These are phyloP conservation scores for Camelina hispida DNA, from an alignment of 345 rosid genomes.

Conservation along the genomic window DNA sequence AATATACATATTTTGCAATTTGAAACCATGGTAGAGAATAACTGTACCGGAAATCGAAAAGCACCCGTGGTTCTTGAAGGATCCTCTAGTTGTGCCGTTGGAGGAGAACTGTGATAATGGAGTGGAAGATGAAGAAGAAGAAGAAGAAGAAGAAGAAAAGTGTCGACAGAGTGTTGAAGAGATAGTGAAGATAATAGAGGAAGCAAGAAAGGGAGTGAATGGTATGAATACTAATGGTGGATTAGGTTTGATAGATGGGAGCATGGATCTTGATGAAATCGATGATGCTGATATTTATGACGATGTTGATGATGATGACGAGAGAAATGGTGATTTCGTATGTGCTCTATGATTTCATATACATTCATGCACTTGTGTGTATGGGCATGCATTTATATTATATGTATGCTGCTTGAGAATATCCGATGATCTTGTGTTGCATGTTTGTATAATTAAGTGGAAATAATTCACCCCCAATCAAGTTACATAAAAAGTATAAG, in stretches of 20 bases:
- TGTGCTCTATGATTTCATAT: slow-evolving; percentile 60
- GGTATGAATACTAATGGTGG: slow-evolving; percentile 49
- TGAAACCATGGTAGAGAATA: slow-evolving; percentile 56
- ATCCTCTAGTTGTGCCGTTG: slow-evolving; percentile 46
- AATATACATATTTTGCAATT: not conserved
- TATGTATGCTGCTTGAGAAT: slow-evolving; percentile 10
- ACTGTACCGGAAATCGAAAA: slow-evolving; percentile 65
- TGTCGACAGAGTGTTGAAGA: slow-evolving; percentile 70
- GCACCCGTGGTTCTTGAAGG: slow-evolving; percentile 73
- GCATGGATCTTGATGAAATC: slow-evolving; percentile 74
- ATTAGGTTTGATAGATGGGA: slow-evolving; percentile 56
- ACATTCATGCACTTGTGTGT: slow-evolving; percentile 5
- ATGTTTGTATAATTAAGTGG: slow-evolving; percentile 18
- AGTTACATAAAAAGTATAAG: slow-evolving; percentile 6
- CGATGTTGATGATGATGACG: slow-evolving; percentile 56
- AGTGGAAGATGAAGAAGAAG: slow-evolving; percentile 20
- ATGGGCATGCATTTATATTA: slow-evolving; percentile 1
- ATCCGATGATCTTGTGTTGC: slow-evolving; percentile 19
- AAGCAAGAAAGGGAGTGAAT: slow-evolving; percentile 65
- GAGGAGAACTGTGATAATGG: slow-evolving; percentile 46
- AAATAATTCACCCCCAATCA: slow-evolving; percentile 8
- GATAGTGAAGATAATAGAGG: slow-evolving; percentile 64
- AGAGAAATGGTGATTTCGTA: slow-evolving; percentile 81
- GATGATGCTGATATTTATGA: slow-evolving; percentile 69
- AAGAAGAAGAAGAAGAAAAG: slow-evolving; percentile 43